Conservation (phyloP, 306 rosid species). For the Parietaria judaica region DNA sequence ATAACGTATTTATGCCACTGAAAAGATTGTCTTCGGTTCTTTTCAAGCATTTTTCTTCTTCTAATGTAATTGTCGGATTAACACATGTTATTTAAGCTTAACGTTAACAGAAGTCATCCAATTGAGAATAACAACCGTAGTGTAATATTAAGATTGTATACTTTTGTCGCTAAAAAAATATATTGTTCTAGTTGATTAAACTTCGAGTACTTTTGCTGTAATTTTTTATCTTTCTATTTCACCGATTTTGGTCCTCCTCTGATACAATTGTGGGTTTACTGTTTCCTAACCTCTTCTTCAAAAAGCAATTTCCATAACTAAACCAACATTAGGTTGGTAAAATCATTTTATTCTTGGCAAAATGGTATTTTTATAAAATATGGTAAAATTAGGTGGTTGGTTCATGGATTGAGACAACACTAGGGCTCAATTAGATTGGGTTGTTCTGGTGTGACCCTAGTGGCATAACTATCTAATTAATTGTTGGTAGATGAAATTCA, state of each 20-base stretch:
- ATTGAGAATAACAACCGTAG: no score
- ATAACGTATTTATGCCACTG: no score
- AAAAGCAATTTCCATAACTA: background rate
- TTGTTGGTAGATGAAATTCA: conserved; percentile 22
- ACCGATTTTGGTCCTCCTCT: background rate
- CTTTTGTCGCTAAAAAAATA: no score
- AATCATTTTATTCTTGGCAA: background rate
- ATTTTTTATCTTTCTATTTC: background rate
- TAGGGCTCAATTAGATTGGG: conserved; percentile 9
- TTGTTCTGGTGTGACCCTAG: conserved; percentile 19
- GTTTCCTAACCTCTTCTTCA: background rate
- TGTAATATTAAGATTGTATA: no score
- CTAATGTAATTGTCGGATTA: no score
- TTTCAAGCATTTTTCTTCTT: no score
- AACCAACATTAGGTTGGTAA: conserved; percentile 12
- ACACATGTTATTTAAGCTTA: no score
- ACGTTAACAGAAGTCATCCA: no score
- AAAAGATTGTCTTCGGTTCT: no score
- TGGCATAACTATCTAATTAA: conserved; percentile 14
- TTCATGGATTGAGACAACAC: conserved; percentile 4
- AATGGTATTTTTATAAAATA: background rate
- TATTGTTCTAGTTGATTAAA: no score
- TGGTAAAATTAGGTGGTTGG: conserved; percentile 1
- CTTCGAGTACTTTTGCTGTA: no score
- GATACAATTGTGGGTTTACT: background rate